Percentiles rank a stretch among this genome's conserved stretches.
These are phyloP conservation scores for Carex littledalei DNA, from an alignment of 176 grass and related monocot species.

Conservation along the genomic window DNA sequence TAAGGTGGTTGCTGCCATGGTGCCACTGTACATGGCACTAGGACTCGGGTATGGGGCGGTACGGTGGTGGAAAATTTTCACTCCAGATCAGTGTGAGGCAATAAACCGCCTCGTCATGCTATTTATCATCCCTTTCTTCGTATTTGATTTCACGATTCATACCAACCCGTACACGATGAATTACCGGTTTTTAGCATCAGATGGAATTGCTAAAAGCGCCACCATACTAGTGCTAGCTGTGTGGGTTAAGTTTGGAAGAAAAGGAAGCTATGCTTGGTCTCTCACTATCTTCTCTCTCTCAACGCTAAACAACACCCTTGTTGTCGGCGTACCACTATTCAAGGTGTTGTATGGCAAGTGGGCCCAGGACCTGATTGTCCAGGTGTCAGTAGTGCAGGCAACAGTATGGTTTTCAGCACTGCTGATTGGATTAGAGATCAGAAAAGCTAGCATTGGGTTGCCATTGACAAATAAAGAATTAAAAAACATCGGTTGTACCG, in stretches of 20 bases:
- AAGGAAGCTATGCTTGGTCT: constrained; percentile 26
- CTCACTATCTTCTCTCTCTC: constrained; percentile 79
- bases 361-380: constrained; percentile 83
- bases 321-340: constrained; percentile 79
- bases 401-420: constrained; percentile 51
- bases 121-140: constrained; percentile 85
- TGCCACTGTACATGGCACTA: constrained; percentile 75
- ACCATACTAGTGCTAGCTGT: constrained; percentile 28
- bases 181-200: constrained; percentile 55
- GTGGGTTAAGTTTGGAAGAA: constrained; percentile 25
- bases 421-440: constrained; percentile 59
- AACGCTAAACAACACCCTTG: constrained; percentile 73
- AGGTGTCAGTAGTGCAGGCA: constrained; percentile 70
- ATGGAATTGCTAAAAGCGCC: constrained; percentile 60
- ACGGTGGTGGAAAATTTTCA: constrained; percentile 82
- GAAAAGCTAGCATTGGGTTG: constrained; percentile 32
- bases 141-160: constrained; percentile 73
- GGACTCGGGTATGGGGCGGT: constrained; percentile 75
- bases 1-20: constrained; percentile 84
- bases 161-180: constrained; percentile 63
- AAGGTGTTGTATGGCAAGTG: constrained; percentile 88
- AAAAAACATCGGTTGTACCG: neutral
- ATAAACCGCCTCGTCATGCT: constrained; percentile 62
- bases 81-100: constrained; percentile 62
- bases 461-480: neutral